A percentile compares a stretch with the other conserved stretches of the same genome.
Evolutionary conservation across 2,329 filamentous ascomycete genomes (phyloP).

Genomic region (Cercospora janseana): DNA sequence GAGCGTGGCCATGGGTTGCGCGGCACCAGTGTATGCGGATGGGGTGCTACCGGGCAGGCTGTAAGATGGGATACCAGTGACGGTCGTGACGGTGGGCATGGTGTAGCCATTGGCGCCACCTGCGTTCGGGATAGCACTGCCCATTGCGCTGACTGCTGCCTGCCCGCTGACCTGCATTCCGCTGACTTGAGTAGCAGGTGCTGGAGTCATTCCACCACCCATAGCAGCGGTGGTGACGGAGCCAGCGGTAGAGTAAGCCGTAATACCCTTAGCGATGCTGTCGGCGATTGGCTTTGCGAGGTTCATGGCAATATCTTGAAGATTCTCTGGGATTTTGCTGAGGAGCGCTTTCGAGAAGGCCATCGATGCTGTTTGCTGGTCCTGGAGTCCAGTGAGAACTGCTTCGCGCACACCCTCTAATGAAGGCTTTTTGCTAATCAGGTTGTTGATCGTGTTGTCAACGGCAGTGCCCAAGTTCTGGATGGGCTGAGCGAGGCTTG

Average conservation of each 20-base stretch:
- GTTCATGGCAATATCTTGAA: conserved; percentile 11
- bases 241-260: conserved; percentile 9
- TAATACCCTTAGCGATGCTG: conserved; percentile 12
- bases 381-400: conserved; percentile 16
- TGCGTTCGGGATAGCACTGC: conserved; percentile 4
- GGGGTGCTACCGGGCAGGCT: conserved; percentile 15
- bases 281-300: conserved; percentile 17
- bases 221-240: background rate
- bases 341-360: conserved; percentile 16
- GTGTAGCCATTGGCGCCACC: conserved; percentile 3
- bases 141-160: background rate
- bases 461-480: conserved; percentile 13
- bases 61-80: conserved; percentile 8
- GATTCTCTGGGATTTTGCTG: conserved; percentile 16
- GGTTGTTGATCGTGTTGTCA: conserved; percentile 13
- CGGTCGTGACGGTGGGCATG: conserved; percentile 6
- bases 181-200: no score
- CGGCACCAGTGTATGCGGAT: conserved; percentile 14
- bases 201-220: background rate
- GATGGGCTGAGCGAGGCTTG: conserved; percentile 15
- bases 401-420: conserved; percentile 12
- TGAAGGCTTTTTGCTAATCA: conserved; percentile 16
- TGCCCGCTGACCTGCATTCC: conserved; percentile 5
- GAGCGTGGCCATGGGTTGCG: conserved; percentile 8
- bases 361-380: conserved; percentile 14